Evolutionary conservation across 495 filamentous ascomycete genomes (phyloP), one percentile per base, ranked within the genome.

Genomic region (Aspergillus mulundensis): DNA sequence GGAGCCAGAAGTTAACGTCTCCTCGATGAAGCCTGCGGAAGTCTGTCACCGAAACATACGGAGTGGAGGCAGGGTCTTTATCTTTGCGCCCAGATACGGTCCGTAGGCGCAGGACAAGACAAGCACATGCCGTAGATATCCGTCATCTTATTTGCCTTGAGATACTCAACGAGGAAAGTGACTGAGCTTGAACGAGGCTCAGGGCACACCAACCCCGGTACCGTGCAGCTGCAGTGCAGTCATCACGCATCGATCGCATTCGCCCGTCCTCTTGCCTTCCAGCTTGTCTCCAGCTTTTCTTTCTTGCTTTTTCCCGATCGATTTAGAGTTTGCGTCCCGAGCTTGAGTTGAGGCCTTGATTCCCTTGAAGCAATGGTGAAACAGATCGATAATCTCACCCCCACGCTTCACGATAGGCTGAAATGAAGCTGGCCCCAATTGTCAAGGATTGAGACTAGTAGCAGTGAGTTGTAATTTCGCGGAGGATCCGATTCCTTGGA

Each of bases 341-440:
- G 58, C 54, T 57, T 50, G 47, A 50, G 28, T 57, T 46, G 21
- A 47, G 50, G 14, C 50, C 50, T 16, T 61, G 58, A 61, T 53
- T 49, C 12, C 50, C 50, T 16, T 61, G 58, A 61, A 56, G 59
- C 59, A 61, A 49, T 61, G 59, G 59, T 61, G 59, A 61, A 61
- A 61, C 59, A 47, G 54, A 52, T 36, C 32, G 32, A 7, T 50
- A 36, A 57, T 54, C 49, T 20, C 43, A 59, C 45, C 45, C 44
- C 57, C 50, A 57, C 49, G 56, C 54, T 8, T 18, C 16, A 25
- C 18, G 48, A 28, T 52, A 50, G 49, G 42, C 34, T n/a, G 53
- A 61, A 53, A 61, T 61, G 59, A 61, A 53, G 50, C 42, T 56
- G 52, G 49, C 24, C 19, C 40, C 41, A 21, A 48, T 24, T 46